Evolutionary conservation across 2,329 filamentous ascomycete species (phyloP).

Genomic region (Plectosphaerella sp.): DNA sequence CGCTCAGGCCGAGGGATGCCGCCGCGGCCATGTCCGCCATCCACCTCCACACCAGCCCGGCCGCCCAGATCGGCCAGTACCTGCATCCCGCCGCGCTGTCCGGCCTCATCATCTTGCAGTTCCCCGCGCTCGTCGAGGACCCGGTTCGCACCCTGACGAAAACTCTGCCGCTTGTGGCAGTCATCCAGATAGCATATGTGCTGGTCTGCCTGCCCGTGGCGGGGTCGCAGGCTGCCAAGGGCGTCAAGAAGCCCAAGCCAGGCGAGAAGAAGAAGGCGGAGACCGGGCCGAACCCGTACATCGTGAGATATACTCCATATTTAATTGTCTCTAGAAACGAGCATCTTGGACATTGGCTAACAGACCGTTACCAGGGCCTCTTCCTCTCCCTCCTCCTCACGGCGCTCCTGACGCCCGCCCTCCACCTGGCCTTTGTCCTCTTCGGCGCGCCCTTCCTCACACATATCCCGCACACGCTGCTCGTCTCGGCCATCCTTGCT

Average conservation of each 20-base stretch:
- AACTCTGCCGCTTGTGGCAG: constrained; percentile 57
- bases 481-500: constrained; percentile 78
- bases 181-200: constrained; percentile 61
- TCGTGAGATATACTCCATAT: constrained; percentile 33
- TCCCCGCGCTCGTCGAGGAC: constrained; percentile 63
- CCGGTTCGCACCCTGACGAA: constrained; percentile 60
- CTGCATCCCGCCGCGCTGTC: constrained; percentile 66
- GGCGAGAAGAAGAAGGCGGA: constrained; percentile 51
- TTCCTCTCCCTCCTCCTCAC: constrained; percentile 54
- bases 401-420: constrained; percentile 60
- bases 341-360: background rate
- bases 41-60: constrained; percentile 28
- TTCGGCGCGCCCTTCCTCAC: constrained; percentile 89
- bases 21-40: constrained; percentile 29
- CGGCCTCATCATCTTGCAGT: constrained; percentile 57
- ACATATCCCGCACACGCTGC: constrained; percentile 71
- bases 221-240: constrained; percentile 36
- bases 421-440: constrained; percentile 67
- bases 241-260: constrained; percentile 44
- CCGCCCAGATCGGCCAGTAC: constrained; percentile 52
- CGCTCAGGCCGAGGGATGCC: constrained; percentile 19
- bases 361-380: constrained; percentile 28
- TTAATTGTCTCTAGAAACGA: background rate
- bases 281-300: constrained; percentile 36
- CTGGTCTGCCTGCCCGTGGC: constrained; percentile 61